Percentiles rank a stretch among this genome's conserved stretches.
These are phyloP conservation scores for Trichoderma cornu-damae DNA, from an alignment of 2,329 filamentous ascomycete species.

Conservation along the genomic window DNA sequence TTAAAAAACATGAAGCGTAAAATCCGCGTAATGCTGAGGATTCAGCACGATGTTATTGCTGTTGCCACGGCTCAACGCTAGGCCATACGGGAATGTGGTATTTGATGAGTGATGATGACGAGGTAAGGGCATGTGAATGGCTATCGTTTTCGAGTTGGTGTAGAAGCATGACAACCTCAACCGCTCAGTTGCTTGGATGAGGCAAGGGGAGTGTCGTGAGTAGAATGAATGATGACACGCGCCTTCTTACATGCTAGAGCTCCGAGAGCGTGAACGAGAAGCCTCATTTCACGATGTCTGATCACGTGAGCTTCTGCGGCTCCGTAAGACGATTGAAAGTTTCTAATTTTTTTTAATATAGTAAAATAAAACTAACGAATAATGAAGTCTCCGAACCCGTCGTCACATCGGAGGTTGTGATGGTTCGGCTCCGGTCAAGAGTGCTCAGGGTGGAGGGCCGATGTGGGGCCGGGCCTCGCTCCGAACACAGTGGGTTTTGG, in stretches of 20 bases:
- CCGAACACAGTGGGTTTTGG: too few species aligned
- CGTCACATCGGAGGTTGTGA: neutral
- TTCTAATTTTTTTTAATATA: too few species aligned
- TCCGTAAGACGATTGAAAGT: neutral
- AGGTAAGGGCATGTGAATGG: neutral
- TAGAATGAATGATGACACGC: neutral
- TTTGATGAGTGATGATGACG: neutral
- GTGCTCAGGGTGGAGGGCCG: neutral
- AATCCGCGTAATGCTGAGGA: neutral
- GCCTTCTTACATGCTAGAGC: neutral
- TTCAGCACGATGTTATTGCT: neutral
- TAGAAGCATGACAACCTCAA: neutral
- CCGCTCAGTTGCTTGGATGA: neutral
- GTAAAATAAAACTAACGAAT: neutral
- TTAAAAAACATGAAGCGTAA: neutral
- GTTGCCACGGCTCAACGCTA: conserved; percentile 1
- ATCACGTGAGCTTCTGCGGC: neutral
- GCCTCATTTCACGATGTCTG: neutral
- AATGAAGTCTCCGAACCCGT: neutral
- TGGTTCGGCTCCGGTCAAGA: neutral
- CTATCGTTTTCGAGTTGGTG: neutral
- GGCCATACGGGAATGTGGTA: neutral
- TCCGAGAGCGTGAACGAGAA: neutral
- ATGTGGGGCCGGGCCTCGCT: neutral
- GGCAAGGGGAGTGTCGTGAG: neutral